phyloP scores from a whole-genome alignment of 140 eudicot genomes.

The Bidens hawaiensis region DNA sequence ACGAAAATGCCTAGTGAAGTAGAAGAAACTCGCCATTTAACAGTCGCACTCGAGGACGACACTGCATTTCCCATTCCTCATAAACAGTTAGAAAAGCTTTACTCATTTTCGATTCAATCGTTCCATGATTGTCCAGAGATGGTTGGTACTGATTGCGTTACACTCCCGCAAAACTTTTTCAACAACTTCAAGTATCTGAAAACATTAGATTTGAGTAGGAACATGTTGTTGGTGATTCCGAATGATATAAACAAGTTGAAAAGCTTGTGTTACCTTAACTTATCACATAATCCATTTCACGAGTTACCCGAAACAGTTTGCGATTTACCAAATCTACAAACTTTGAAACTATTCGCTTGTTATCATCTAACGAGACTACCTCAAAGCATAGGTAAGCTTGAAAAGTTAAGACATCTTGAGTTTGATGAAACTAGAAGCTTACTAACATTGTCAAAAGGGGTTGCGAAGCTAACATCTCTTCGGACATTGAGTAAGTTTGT shows the following conservation, averaged over 20 bases:
- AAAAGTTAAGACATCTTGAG: conserved; percentile 17
- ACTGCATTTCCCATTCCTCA: neutral
- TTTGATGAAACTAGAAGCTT: conserved; percentile 6
- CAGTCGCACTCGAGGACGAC: neutral
- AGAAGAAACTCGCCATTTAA: neutral
- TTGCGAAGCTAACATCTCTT: conserved; percentile 8
- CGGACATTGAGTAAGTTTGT: conserved; percentile 12
- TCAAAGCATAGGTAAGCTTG: conserved; percentile 12
- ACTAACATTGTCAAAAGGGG: neutral
- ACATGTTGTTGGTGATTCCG: neutral
- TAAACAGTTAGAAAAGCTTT: neutral
- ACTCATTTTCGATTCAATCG: conserved; percentile 1
- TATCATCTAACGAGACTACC: conserved; percentile 16
- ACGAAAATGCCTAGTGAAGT: neutral
- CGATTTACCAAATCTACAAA: conserved; percentile 3
- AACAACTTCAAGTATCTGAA: conserved; percentile 12
- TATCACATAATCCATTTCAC: conserved; percentile 9
- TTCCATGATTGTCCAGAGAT: conserved; percentile 7
- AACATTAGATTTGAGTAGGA: conserved; percentile 12
- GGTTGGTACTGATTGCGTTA: conserved; percentile 9
- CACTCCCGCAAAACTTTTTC: neutral
- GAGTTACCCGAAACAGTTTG: conserved; percentile 14
- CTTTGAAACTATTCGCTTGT: conserved; percentile 12
- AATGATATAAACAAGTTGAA: conserved; percentile 6
- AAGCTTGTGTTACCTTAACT: conserved; percentile 12